phyloP scores from a whole-genome alignment of 306 rosid genomes.

The Castanea mollissima region DNA sequence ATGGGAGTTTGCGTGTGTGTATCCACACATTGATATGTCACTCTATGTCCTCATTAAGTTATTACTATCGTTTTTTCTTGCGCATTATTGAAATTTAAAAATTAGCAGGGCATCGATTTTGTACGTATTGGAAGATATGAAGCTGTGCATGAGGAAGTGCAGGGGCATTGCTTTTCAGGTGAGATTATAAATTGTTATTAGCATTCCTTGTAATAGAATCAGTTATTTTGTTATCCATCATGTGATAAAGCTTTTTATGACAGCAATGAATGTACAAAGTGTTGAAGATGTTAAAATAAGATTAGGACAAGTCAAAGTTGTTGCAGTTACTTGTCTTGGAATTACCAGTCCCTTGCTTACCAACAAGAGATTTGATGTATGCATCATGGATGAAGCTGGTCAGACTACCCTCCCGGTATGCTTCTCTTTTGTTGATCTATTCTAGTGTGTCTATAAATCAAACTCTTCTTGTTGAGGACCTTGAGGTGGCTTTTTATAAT shows the following conservation, averaged over 20 bases:
- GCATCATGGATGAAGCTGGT: slow-evolving; percentile 99
- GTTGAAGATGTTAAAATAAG: slow-evolving; percentile 69
- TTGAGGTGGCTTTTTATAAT: not conserved
- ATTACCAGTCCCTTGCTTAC: slow-evolving; percentile 76
- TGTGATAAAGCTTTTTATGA: slow-evolving; percentile 26
- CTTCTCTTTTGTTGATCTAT: slow-evolving; percentile 19
- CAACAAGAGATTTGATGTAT: slow-evolving; percentile 78
- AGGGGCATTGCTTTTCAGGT: slow-evolving; percentile 85
- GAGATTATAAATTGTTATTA: slow-evolving; percentile 21
- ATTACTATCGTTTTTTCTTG: not conserved
- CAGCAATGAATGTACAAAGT: slow-evolving; percentile 49
- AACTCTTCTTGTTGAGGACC: not conserved
- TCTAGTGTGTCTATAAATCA: slow-evolving; percentile 4
- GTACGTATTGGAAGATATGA: slow-evolving; percentile 82
- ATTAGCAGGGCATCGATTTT: slow-evolving; percentile 74
- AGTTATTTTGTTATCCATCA: slow-evolving; percentile 22
- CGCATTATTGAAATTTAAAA: slow-evolving; percentile 27
- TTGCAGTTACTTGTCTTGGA: slow-evolving; percentile 91
- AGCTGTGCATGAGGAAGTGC: slow-evolving; percentile 77
- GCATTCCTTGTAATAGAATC: slow-evolving; percentile 12
- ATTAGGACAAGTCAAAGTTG: slow-evolving; percentile 84
- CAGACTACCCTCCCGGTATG: slow-evolving; percentile 95
- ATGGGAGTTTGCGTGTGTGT: too few relatives aligned
- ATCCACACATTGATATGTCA: not conserved
- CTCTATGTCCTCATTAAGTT: slow-evolving; percentile 6